Evolutionary conservation across 805 yeast genomes (phyloP), one percentile per base, ranked within the genome.

Genomic region (Metschnikowia borealis): DNA sequence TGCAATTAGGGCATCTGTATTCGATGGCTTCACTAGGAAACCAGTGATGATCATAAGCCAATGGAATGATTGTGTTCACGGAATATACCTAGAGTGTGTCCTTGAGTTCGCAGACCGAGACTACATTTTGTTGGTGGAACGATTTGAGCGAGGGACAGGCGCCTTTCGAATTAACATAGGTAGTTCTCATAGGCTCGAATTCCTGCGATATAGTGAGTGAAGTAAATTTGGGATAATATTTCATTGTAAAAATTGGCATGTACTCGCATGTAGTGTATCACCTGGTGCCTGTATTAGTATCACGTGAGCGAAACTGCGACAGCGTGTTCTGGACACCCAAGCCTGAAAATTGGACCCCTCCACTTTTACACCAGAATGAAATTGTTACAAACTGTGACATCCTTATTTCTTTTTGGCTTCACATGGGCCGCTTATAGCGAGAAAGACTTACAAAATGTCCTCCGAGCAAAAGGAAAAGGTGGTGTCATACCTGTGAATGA

Each of bases 141-240:
- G 83, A 37, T 75, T 79, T 50, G 83, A 79, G 52, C 56, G 61
- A 5, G 83, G 83, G 0, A 46, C 54, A 4, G 83, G 79, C 6
- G 54, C 53, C 3, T 57, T 74, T 20, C 52, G 64, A 6, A 67
- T 78, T 1, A 69, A 68, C 14, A 60, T 74, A 33, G 83, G 81
- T 3, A 58, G 69, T 26, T 44, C 46, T 7, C 23, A 23, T 23
- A 23, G 17, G 18, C 26, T 44, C 4, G 29, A 34, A 13, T 36
- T 44, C 21, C 38, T 23, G 46, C 21, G 26, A 8, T 44, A 42
- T n/a, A n/a, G 6, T 2, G 45, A 42, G 13, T 42, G 6, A 29
- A 23, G 26, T 26, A 5, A 15, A 39, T 5, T 8, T 13, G 10
- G 4, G 14, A 8, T 13, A 13, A 6, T n/a, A 13, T 37, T 20